Evolutionary conservation across 805 yeast species (phyloP), one percentile per base, ranked within the genome.

Genomic region (Kazachstania psychrophila): DNA sequence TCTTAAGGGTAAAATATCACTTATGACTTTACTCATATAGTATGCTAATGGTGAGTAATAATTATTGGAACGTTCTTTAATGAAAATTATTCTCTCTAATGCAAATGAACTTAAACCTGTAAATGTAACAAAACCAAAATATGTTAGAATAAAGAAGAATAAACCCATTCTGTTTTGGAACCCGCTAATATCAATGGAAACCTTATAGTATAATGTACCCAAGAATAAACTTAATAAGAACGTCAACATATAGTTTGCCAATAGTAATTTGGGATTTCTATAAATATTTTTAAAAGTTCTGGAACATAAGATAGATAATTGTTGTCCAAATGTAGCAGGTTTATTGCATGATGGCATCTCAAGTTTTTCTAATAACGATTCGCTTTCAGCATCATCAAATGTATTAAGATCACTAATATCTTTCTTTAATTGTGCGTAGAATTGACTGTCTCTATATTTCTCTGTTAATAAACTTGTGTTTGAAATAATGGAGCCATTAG

Each of bases 161-260:
- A 92, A 66, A 0, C 98, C 98, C 45, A 92, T 68, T 49, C 98
- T 71, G 60, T 92, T 92, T 59, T 92, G 98, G 67, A 92, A 92
- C 0, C 98, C 98, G 51, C 95, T 78, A 38, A 92, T 89, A 56
- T 89, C 96, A 54, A 86, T 82, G 28, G 77, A 66, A 18, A 89
- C 77, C 51, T 86, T 70, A 61, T 79, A 89, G 58, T 92, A 92
- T 28, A 92, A 66, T 34, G 73, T 73, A 0, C 97, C 96, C 60
- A 95, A 79, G 60, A 89, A 82, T 4, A 77, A 52, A 1, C 95
- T 96, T 58, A 89, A 74, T 12, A 78, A 56, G 7, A 84, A 60
- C 0, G 96, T 79, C 41, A 89, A 66, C 2, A 80, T 64, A 52
- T 89, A 89, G 51, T 92, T 94, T 1, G 92, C 83, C 41, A 87